Conservation (phyloP, 2,329 filamentous ascomycete genomes). For the Fusarium succisae region DNA sequence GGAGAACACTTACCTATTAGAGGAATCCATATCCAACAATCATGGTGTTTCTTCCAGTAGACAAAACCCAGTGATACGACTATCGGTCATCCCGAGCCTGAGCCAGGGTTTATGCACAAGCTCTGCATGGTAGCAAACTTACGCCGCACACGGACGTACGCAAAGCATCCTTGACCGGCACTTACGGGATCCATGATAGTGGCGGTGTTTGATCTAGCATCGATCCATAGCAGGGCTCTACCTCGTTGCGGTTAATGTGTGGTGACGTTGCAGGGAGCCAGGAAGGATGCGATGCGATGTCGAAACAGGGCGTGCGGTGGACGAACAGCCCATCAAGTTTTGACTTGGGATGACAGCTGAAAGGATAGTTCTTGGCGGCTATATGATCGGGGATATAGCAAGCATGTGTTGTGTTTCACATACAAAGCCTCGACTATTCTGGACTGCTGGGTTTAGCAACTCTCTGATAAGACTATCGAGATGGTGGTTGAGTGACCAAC, state of each 20-base stretch:
- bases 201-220: background rate
- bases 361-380: background rate
- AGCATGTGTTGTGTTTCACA: background rate
- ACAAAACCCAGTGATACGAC: conserved; percentile 11
- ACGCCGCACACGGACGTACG: background rate
- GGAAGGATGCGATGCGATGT: background rate
- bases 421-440: background rate
- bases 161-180: background rate
- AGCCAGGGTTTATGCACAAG: background rate
- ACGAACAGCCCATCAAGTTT: background rate
- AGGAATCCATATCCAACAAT: background rate
- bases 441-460: background rate
- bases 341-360: background rate
- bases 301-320: background rate
- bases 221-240: background rate
- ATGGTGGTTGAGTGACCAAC: background rate
- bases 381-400: background rate
- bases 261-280: background rate
- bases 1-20: background rate
- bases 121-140: background rate
- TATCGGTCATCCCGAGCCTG: conserved; percentile 7
- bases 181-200: background rate
- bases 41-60: background rate
- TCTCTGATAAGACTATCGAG: background rate
- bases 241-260: conserved; percentile 15